Evolutionary conservation across 2,329 filamentous ascomycete genomes (phyloP).

Genomic region (Epichloe coenophiala): DNA sequence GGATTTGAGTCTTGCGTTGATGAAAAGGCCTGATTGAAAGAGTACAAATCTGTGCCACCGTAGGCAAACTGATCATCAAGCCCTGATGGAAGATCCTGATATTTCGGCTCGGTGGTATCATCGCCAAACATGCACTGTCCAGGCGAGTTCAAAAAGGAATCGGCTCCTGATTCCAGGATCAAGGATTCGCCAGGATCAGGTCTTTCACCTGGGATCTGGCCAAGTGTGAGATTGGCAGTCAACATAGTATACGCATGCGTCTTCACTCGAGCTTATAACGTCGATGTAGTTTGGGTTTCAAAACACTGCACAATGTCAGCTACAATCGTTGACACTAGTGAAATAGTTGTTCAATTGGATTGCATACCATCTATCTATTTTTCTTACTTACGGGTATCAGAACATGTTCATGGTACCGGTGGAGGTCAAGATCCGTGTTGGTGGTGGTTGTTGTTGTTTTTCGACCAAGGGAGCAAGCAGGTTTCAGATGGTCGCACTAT

Average conservation of each 20-base stretch:
- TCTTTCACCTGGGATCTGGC: not conserved
- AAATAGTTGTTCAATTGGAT: not conserved
- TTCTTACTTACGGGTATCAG: too few species aligned
- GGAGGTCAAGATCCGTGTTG: too few species aligned
- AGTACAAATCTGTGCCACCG: not conserved
- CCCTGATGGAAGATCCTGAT: not conserved
- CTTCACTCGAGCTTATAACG: not conserved
- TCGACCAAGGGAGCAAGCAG: too few species aligned
- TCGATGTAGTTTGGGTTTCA: not conserved
- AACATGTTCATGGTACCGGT: too few species aligned
- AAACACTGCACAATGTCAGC: not conserved
- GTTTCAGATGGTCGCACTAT: too few species aligned
- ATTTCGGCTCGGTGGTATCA: not conserved
- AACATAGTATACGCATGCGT: not conserved
- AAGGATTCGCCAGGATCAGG: not conserved
- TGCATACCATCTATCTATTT: not conserved
- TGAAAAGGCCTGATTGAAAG: not conserved
- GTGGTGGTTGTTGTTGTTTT: too few species aligned
- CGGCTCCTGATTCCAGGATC: not conserved
- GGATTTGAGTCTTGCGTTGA: not conserved
- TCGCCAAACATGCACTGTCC: not conserved
- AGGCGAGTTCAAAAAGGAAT: not conserved
- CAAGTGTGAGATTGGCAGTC: not conserved
- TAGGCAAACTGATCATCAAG: not conserved
- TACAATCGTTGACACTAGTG: not conserved